Percentiles rank a stretch among this genome's conserved stretches.
Evolutionary conservation across 371 early-diverging fungal genomes (phyloP).

Genomic region (Mortierella sp.): DNA sequence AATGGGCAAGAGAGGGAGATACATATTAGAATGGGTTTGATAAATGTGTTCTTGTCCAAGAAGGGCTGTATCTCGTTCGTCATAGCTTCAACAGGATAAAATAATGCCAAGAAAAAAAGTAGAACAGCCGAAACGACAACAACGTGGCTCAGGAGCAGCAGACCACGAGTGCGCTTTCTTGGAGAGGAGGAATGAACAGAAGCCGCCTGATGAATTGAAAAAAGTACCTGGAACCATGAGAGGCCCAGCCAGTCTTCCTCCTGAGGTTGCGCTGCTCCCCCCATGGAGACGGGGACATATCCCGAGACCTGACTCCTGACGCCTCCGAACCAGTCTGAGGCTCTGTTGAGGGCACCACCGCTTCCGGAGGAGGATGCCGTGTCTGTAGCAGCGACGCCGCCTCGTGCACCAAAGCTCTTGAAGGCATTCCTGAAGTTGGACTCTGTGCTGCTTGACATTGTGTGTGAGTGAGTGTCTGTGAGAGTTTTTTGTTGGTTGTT

Average conservation of each 20-base stretch:
- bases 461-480: background rate
- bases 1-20: slow-evolving; percentile 5
- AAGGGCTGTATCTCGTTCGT: background rate
- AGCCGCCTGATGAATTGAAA: background rate
- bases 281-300: slow-evolving; percentile 50
- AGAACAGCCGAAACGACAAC: background rate
- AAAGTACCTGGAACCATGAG: slow-evolving; percentile 47
- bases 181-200: background rate
- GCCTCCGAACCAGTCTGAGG: slow-evolving; percentile 46
- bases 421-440: slow-evolving; percentile 55
- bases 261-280: slow-evolving; percentile 33
- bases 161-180: background rate
- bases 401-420: slow-evolving; percentile 54
- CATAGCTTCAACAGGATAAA: background rate
- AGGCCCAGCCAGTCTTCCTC: slow-evolving; percentile 54
- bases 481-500: background rate
- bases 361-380: slow-evolving; percentile 7
- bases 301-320: slow-evolving; percentile 49
- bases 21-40: background rate
- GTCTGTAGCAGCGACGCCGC: slow-evolving; percentile 39
- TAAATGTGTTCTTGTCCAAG: background rate
- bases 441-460: slow-evolving; percentile 50
- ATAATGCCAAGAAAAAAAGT: background rate
- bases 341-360: slow-evolving; percentile 28
- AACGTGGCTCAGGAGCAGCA: background rate